Conservation (phyloP, 352 stramenopile genomes). For the Pythium biforme region DNA sequence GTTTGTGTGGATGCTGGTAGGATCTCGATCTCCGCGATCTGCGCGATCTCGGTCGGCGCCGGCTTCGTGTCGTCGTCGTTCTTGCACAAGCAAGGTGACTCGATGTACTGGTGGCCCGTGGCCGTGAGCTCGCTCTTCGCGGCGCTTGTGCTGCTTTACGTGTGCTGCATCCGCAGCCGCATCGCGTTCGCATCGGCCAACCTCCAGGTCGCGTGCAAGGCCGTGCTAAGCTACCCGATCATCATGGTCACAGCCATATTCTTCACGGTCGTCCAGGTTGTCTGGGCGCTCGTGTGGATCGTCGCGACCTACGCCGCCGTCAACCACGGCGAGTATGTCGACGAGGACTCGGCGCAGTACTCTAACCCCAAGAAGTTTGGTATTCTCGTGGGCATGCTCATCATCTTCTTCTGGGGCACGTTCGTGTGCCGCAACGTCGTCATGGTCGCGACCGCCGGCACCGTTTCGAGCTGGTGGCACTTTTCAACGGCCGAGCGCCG, state of each 20-base stretch:
- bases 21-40: constrained; percentile 44
- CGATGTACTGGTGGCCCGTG: constrained; percentile 51
- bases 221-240: constrained; percentile 71
- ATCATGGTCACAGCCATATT: constrained; percentile 66
- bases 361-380: constrained; percentile 33
- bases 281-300: constrained; percentile 78
- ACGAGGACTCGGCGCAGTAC: constrained; percentile 31
- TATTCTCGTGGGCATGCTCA: constrained; percentile 71
- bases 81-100: constrained; percentile 39
- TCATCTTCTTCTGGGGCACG: constrained; percentile 88
- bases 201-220: constrained; percentile 70
- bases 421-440: constrained; percentile 79
- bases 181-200: constrained; percentile 83
- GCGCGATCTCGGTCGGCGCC: constrained; percentile 37
- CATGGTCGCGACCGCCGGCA: constrained; percentile 76
- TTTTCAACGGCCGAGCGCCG: constrained; percentile 49
- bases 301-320: constrained; percentile 62
- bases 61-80: constrained; percentile 40
- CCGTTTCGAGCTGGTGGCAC: constrained; percentile 84
- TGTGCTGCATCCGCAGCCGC: constrained; percentile 52
- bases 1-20: constrained; percentile 8
- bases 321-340: constrained; percentile 52
- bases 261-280: constrained; percentile 68
- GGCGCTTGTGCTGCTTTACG: constrained; percentile 47
- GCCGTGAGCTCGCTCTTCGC: constrained; percentile 41